Evolutionary conservation across 441 rosid genomes (phyloP), one percentile per base, ranked within the genome.

Genomic region (Corymbia citriodora): DNA sequence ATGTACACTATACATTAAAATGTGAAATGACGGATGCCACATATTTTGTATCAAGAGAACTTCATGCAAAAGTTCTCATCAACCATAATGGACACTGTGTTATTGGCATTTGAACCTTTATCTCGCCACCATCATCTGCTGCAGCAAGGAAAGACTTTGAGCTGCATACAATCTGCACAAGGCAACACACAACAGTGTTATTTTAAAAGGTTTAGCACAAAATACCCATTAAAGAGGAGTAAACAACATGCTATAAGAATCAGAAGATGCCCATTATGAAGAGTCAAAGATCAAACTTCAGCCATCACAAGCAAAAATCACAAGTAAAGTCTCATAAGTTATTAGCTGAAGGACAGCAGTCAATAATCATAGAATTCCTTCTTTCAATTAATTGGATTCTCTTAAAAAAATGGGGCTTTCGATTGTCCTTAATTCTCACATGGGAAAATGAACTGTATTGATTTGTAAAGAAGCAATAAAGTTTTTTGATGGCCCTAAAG

Each of bases 61-160:
- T 33, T 87, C 70, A 87, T 17, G 48, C 45, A 55, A 55, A 53
- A 31, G 7, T 53, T 57, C 57, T 50, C 15, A 54, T 87, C 19
- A 79, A 79, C 0, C 4, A 55, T 87, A 59, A 87, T 55, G 2
- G 49, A 87, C 68, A 29, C 65, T 13, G 29, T 79, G n/a, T 79
- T 45, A 21, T 55, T 70, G 23, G 49, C 70, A 52, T 13, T 36
- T 50, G 53, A 92, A 98, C 99, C 99, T 98, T 98, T 89, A 96
- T 94, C 91, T 96, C 99, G 49, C 98, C 99, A 14, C 94, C 92
- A 93, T 98, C 99, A 91, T 98, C 99, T 72, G 96, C 94, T 87
- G 96, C 94, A 48, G 98, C 99, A 88, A 98, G 97, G 93, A 96
- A 92, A 61, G 97, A 96, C 92, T 89, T 97, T 23, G 96, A 93